A percentile compares a stretch with the other conserved stretches of the same genome.
These are phyloP conservation scores for Candida odintsovae DNA, from an alignment of 805 yeast genomes.

Conservation along the genomic window DNA sequence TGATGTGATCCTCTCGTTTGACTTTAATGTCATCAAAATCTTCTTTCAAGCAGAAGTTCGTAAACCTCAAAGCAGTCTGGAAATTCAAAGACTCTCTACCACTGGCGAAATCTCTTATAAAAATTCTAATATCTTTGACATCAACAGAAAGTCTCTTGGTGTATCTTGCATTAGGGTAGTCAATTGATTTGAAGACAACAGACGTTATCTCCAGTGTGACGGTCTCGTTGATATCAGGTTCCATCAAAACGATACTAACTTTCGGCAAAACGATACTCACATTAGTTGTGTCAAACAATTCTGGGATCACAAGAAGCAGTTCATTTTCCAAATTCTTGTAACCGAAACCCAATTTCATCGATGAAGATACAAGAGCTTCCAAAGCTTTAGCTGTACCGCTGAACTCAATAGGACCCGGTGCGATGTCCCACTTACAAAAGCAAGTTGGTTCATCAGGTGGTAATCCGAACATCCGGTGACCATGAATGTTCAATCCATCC, in stretches of 20 bases:
- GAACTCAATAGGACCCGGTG: conserved; percentile 50
- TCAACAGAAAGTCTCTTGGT: conserved; percentile 46
- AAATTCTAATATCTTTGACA: conserved; percentile 41
- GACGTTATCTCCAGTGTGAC: conserved; percentile 22
- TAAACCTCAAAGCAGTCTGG: conserved; percentile 51
- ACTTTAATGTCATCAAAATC: conserved; percentile 39
- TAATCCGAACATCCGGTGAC: conserved; percentile 88
- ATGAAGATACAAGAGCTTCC: conserved; percentile 35
- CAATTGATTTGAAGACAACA: conserved; percentile 46
- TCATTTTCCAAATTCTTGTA: conserved; percentile 74
- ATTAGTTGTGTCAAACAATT: conserved; percentile 63
- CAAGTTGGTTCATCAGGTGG: conserved; percentile 89
- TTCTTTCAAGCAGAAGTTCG: conserved; percentile 53
- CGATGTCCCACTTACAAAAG: conserved; percentile 86
- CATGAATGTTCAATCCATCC: conserved; percentile 63
- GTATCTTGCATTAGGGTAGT: conserved; percentile 63
- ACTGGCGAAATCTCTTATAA: conserved; percentile 22
- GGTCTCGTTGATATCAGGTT: conserved; percentile 23
- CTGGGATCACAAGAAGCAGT: conserved; percentile 48
- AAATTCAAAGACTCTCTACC: conserved; percentile 33
- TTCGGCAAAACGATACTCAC: conserved; percentile 50
- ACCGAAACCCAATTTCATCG: conserved; percentile 51
- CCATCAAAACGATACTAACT: conserved; percentile 36
- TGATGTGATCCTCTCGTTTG: conserved; percentile 60
- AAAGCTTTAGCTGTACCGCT: conserved; percentile 45